Conservation (phyloP, 2,329 filamentous ascomycete genomes). For the Neurospora sp. region DNA sequence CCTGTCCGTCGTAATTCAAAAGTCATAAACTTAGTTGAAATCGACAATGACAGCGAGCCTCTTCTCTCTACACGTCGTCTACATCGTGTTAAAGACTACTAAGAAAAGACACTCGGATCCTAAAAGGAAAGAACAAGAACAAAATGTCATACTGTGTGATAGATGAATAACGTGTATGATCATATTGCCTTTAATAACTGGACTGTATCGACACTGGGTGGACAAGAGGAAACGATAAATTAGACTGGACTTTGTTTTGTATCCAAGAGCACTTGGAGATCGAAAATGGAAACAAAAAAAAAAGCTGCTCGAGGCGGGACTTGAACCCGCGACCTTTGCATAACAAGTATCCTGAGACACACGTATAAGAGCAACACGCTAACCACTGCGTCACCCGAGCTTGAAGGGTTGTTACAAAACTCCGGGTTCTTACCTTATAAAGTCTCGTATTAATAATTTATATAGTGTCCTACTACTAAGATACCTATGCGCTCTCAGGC, state of each 20-base stretch:
- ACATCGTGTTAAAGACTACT: neutral
- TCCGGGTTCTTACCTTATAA: neutral
- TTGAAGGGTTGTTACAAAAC: neutral
- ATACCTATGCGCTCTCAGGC: too few relatives aligned
- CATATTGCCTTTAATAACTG: neutral
- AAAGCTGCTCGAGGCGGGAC: constrained; percentile 1
- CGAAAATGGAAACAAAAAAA: neutral
- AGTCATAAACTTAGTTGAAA: neutral
- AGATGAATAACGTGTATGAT: neutral
- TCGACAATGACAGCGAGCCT: neutral
- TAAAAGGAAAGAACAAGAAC: neutral
- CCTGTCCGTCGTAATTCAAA: neutral
- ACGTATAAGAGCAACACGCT: constrained; percentile 4
- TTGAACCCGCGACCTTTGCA: constrained; percentile 4
- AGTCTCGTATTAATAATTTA: neutral
- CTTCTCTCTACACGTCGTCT: neutral
- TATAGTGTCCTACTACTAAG: neutral
- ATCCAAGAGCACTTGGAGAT: neutral
- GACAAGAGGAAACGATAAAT: neutral
- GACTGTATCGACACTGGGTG: neutral
- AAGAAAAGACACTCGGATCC: neutral
- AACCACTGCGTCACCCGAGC: constrained; percentile 4
- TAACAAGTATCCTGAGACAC: neutral
- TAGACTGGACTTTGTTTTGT: neutral
- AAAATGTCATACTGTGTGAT: neutral